Evolutionary conservation across 2,329 filamentous ascomycete genomes (phyloP).

Genomic region (Fusarium sarcochroum): DNA sequence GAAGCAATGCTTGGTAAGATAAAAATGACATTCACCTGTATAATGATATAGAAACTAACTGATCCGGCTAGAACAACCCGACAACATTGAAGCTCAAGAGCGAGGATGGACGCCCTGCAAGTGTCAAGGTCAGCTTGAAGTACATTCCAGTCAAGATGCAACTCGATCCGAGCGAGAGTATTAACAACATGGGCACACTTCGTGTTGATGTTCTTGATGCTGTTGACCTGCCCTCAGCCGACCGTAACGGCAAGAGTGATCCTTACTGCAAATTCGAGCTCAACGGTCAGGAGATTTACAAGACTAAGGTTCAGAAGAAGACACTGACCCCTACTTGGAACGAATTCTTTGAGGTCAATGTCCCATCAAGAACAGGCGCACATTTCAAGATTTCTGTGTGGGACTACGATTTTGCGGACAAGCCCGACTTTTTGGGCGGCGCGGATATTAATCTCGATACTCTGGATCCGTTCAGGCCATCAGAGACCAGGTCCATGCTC

Average conservation of each 20-base stretch:
- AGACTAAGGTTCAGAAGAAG: constrained; percentile 97
- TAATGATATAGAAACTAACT: constrained; percentile 3
- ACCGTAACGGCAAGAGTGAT: constrained; percentile 96
- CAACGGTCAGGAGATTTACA: constrained; percentile 91
- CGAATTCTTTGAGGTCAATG: constrained; percentile 88
- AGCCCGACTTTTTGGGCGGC: constrained; percentile 89
- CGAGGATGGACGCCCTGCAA: constrained; percentile 77
- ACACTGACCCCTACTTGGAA: constrained; percentile 96
- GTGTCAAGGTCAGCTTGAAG: constrained; percentile 91
- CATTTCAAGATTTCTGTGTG: constrained; percentile 88
- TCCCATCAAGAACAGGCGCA: constrained; percentile 87
- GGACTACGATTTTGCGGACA: constrained; percentile 97
- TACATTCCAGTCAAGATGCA: constrained; percentile 96
- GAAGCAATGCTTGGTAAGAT: constrained; percentile 84
- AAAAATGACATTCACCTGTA: too few relatives aligned
- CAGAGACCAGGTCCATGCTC: constrained; percentile 80
- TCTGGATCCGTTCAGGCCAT: constrained; percentile 86
- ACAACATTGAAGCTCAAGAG: constrained; percentile 85
- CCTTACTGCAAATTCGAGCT: constrained; percentile 96
- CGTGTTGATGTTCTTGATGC: constrained; percentile 94
- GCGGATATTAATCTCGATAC: constrained; percentile 81
- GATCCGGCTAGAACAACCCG: constrained; percentile 80
- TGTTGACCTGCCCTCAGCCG: constrained; percentile 88
- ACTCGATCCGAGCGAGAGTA: constrained; percentile 93
- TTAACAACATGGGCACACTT: constrained; percentile 98